Conservation (phyloP, 768 basidiomycete species). For the Boletellus sp. region DNA sequence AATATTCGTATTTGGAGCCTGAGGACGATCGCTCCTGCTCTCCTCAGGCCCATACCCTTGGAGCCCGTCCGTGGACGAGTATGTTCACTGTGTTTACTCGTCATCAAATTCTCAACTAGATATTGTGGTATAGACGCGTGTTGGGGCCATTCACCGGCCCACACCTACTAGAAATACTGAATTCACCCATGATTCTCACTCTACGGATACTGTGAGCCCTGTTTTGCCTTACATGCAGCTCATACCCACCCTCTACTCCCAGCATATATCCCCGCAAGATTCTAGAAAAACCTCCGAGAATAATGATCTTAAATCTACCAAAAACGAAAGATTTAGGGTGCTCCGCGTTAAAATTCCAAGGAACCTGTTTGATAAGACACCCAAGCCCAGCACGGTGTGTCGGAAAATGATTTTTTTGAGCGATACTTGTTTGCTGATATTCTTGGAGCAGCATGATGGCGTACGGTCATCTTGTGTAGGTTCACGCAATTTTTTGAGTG, state of each 20-base stretch:
- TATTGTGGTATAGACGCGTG: background rate
- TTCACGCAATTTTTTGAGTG: background rate
- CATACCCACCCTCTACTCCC: background rate
- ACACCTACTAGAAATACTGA: background rate
- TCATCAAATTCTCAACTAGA: background rate
- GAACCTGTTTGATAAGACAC: background rate
- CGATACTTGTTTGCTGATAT: background rate
- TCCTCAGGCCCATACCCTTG: conserved; percentile 11
- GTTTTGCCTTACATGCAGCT: background rate
- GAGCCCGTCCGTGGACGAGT: conserved; percentile 14
- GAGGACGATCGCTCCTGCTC: conserved; percentile 7
- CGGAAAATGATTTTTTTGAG: background rate
- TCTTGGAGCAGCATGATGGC: conserved; percentile 1
- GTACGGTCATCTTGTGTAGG: conserved; percentile 5
- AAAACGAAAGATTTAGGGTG: background rate
- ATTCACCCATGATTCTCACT: background rate
- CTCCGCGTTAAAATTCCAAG: background rate
- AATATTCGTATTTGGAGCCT: conserved; percentile 16
- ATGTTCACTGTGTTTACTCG: background rate
- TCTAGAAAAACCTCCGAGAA: background rate
- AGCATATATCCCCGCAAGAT: background rate
- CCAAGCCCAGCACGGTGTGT: background rate
- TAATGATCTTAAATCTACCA: background rate
- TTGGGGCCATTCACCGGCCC: background rate
- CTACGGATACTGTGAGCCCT: background rate